These are phyloP conservation scores for Lachnum nothofagi DNA, from an alignment of 2,329 filamentous ascomycete genomes.

Conservation along the genomic window DNA sequence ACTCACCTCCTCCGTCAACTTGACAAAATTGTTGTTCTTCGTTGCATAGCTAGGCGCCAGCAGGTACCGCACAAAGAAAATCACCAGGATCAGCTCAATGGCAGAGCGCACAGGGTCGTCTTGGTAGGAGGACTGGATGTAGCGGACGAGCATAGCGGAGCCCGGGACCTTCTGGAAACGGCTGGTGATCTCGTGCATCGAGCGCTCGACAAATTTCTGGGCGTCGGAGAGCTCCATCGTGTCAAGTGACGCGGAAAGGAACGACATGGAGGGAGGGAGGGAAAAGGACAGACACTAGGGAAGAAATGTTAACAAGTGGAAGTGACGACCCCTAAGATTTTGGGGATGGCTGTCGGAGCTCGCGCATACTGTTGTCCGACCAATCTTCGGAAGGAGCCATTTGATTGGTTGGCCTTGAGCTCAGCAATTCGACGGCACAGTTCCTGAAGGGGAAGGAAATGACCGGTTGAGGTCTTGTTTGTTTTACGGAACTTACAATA, in stretches of 20 bases:
- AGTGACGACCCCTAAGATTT: no score
- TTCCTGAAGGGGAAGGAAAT: no score
- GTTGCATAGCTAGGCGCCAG: conserved; percentile 90
- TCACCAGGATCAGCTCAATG: conserved; percentile 85
- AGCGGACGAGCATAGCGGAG: conserved; percentile 87
- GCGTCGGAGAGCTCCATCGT: conserved; percentile 61
- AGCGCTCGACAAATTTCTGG: conserved; percentile 49
- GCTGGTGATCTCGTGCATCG: conserved; percentile 49
- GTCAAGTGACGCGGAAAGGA: conserved; percentile 13
- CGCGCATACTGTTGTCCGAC: no score
- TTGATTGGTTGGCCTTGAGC: no score
- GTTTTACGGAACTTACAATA: no score
- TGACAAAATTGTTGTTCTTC: conserved; percentile 81
- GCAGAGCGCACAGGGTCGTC: conserved; percentile 91
- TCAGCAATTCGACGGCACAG: no score
- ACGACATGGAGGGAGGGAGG: conserved; percentile 10
- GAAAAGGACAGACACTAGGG: background rate
- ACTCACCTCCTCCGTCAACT: conserved; percentile 71
- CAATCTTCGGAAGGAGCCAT: no score
- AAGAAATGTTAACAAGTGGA: background rate
- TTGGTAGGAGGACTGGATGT: conserved; percentile 96
- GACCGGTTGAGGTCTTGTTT: no score
- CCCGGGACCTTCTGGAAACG: conserved; percentile 88
- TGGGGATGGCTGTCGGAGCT: no score
- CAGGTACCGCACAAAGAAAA: conserved; percentile 93